Percentiles rank a stretch among this genome's conserved stretches.
phyloP scores from a whole-genome alignment of 352 stramenopile species.

The Globisporangium orthogonon region DNA sequence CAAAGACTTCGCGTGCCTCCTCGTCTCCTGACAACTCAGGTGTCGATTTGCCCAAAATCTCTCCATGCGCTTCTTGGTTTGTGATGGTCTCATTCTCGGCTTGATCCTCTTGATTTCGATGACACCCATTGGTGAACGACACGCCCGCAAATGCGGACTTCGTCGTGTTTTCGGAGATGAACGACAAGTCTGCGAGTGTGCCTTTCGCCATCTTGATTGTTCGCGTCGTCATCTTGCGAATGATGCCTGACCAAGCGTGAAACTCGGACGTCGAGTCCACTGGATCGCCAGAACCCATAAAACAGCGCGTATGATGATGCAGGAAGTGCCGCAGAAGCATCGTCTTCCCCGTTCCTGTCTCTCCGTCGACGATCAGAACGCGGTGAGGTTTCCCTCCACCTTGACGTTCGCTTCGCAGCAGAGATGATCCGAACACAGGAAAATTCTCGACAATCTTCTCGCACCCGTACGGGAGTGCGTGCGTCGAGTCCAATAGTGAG shows the following conservation, averaged over 20 bases:
- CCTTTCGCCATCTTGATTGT: slow-evolving; percentile 22
- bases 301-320: slow-evolving; percentile 41
- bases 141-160: background rate
- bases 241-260: slow-evolving; percentile 50
- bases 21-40: too few species aligned
- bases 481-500: slow-evolving; percentile 21
- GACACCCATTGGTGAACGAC: background rate
- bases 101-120: background rate
- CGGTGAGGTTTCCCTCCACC: slow-evolving; percentile 15
- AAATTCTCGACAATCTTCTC: slow-evolving; percentile 43
- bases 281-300: slow-evolving; percentile 46
- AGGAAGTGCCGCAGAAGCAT: slow-evolving; percentile 58
- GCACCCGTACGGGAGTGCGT: slow-evolving; percentile 38
- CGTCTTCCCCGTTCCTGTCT: slow-evolving; percentile 59
- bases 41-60: too few species aligned
- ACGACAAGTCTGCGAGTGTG: background rate
- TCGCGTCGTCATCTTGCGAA: slow-evolving; percentile 28
- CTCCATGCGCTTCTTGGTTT: background rate
- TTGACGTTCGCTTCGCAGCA: slow-evolving; percentile 6
- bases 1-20: background rate
- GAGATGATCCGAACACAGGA: slow-evolving; percentile 32
- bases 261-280: slow-evolving; percentile 53
- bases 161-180: background rate
- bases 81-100: background rate
- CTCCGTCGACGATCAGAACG: slow-evolving; percentile 48